phyloP scores from a whole-genome alignment of 371 early-diverging fungal species.

The Catenaria anguillulae region DNA sequence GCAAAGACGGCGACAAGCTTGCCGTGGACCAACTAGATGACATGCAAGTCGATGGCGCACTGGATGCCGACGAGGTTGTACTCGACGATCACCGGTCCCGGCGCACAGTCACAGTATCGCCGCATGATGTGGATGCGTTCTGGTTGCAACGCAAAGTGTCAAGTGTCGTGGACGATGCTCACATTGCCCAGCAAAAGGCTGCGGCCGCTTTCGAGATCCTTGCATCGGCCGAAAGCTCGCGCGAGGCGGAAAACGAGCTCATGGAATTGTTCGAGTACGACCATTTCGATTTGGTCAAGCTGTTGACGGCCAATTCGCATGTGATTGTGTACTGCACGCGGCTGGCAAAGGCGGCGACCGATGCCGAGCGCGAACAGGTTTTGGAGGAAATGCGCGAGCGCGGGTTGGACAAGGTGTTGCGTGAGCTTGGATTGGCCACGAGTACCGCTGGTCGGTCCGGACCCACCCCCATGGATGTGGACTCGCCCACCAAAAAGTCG shows the following conservation, averaged over 20 bases:
- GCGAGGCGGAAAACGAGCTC: constrained; percentile 87
- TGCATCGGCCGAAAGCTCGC: constrained; percentile 39
- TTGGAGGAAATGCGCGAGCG: constrained; percentile 51
- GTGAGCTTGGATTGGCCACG: constrained; percentile 30
- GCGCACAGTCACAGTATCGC: no score
- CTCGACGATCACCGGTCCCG: constrained; percentile 5
- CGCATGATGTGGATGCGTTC: constrained; percentile 87
- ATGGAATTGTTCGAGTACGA: constrained; percentile 85
- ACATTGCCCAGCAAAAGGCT: constrained; percentile 73
- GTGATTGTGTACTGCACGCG: constrained; percentile 81
- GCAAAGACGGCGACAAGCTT: neutral
- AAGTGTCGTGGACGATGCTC: constrained; percentile 64
- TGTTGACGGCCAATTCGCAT: constrained; percentile 71
- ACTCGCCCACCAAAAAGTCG: constrained; percentile 12
- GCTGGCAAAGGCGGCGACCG: constrained; percentile 52
- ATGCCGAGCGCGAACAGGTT: constrained; percentile 35
- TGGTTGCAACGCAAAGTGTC: constrained; percentile 88
- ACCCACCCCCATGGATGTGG: constrained; percentile 40
- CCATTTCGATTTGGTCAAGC: constrained; percentile 81
- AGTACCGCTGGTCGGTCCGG: no score
- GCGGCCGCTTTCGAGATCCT: constrained; percentile 57
- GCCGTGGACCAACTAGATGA: neutral
- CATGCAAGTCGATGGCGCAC: neutral
- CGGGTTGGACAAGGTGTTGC: constrained; percentile 55
- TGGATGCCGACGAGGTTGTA: constrained; percentile 9